Evolutionary conservation across 2,329 filamentous ascomycete genomes (phyloP), one percentile per base, ranked within the genome.

Genomic region (Dothistroma septosporum): DNA sequence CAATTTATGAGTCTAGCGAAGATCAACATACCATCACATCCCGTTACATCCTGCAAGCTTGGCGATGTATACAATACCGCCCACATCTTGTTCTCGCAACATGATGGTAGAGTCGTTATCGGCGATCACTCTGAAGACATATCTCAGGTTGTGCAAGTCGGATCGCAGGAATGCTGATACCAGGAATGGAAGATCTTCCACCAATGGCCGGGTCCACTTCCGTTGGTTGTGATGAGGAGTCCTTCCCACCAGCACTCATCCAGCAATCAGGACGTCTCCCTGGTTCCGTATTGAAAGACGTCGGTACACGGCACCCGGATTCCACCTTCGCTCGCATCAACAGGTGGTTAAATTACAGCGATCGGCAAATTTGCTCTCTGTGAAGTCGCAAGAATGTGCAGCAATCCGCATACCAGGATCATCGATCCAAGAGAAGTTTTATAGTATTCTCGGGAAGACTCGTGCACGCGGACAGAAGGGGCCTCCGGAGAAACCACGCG

Each of bases 161-260:
- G 10, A 5, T 47, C 33, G n/a, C 12, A 32, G 57, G 57, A 59
- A 59, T 59, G 57, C 16, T 12, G 16, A 14, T 8, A 12, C 12
- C 32, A 32, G 57, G 57, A 59, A 54, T 59, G 57, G 24, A 22
- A 58, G 48, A 59, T 33, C 33, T 14, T 21, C 37, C 49, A 37
- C 57, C 57, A 54, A 48, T 24, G 22, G 54, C 57, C 57, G 22
- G 57, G 57, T 54, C 53, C 48, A 22, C 32, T 41, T 59, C 53
- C 57, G 49, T 49, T 37, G 28, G 16, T 35, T 53, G n/a, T 50
- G 57, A 59, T 53, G 14, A 53, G 31, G 22, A 52, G 22, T 8
- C 24, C 24, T 16, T 28, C 22, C 2, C 11, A 52, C 19, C 12
- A 35, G 50, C 16, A 53, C 16, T 21, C 31, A 16, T 31, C 31